Conservation (phyloP, 345 rosid genomes). For the Moringa oleifera region DNA sequence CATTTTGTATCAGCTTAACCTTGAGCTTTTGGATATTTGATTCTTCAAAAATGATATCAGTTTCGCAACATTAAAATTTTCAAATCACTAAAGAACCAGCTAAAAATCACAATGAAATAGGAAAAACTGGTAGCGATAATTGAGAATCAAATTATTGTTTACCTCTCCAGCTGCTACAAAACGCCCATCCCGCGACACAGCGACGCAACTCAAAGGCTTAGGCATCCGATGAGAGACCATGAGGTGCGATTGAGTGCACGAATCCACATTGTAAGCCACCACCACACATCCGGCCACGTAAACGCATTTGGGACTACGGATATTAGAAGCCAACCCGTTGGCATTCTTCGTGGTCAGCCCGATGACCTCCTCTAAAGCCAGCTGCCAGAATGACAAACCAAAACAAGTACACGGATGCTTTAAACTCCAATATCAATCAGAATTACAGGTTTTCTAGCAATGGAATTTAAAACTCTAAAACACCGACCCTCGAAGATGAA, state of each 20-base stretch:
- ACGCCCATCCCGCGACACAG: conserved; percentile 53
- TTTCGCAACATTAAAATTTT: too few species aligned
- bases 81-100: too few species aligned
- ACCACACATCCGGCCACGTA: conserved; percentile 79
- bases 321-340: conserved; percentile 58
- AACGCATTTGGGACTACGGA: conserved; percentile 36
- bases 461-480: not conserved
- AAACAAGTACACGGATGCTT: not conserved
- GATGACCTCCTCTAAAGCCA: conserved; percentile 53
- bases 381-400: conserved; percentile 24
- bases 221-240: conserved; percentile 57
- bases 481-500: conserved; percentile 42
- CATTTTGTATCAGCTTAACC: too few species aligned
- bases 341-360: conserved; percentile 63
- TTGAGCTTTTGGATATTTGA: too few species aligned
- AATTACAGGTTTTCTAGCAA: not conserved
- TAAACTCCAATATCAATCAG: not conserved
- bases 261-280: conserved; percentile 53
- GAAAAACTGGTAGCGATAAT: not conserved
- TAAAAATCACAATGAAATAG: too few species aligned
- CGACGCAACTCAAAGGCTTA: conserved; percentile 59
- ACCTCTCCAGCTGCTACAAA: conserved; percentile 83
- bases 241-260: conserved; percentile 56
- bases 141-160: not conserved
- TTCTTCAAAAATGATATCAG: too few species aligned